Conservation (phyloP, 805 yeast species). For the Priceomyces fermenticarens region DNA sequence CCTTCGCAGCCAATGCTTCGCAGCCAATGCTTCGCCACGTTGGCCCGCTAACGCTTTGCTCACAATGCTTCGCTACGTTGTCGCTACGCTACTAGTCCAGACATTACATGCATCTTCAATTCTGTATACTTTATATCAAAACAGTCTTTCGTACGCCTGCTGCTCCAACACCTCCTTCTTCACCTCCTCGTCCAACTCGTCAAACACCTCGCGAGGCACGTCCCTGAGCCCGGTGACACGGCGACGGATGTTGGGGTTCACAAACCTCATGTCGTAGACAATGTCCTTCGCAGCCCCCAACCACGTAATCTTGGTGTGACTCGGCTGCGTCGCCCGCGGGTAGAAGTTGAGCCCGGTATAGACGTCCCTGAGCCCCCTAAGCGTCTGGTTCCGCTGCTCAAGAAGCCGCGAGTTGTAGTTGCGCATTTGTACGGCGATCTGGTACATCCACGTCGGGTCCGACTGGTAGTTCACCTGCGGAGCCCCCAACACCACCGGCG, state of each 20-base stretch:
- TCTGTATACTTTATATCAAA: conserved; percentile 2
- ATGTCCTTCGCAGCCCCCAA: conserved; percentile 29
- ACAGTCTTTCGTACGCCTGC: conserved; percentile 45
- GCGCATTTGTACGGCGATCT: conserved; percentile 76
- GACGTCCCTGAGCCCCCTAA: conserved; percentile 68
- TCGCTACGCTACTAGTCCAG: no score
- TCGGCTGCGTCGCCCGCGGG: conserved; percentile 76
- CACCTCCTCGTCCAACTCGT: conserved; percentile 50
- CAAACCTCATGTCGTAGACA: conserved; percentile 43
- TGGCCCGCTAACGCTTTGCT: no score
- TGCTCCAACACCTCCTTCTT: conserved; percentile 62
- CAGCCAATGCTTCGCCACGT: no score
- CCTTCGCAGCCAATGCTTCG: no score
- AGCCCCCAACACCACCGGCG: conserved; percentile 26
- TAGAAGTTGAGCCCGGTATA: conserved; percentile 81
- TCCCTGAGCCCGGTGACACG: conserved; percentile 63
- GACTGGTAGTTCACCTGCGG: conserved; percentile 42
- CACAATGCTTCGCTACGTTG: no score
- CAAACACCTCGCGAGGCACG: conserved; percentile 59
- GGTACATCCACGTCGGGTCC: conserved; percentile 80
- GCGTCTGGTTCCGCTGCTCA: conserved; percentile 54
- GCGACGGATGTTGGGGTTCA: conserved; percentile 44
- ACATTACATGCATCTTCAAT: conserved; percentile 5
- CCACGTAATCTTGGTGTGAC: conserved; percentile 29
- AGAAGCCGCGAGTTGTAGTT: conserved; percentile 64